Evolutionary conservation across 208 protist species (phyloP), one percentile per base, ranked within the genome.

Genomic region (Trypanosoma melophagium): DNA sequence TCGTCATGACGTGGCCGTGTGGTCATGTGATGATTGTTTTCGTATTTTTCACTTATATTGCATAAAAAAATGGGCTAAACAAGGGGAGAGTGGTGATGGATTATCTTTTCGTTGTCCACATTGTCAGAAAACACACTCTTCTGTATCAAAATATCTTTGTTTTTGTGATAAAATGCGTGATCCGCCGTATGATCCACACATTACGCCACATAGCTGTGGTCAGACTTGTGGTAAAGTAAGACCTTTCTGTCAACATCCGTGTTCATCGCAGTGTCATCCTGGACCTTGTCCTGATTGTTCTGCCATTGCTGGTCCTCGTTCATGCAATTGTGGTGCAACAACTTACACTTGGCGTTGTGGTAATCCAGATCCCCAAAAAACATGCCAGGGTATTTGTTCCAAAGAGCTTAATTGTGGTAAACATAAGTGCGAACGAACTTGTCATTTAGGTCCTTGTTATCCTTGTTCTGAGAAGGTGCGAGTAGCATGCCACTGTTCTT

Each of bases 171-270:
- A 89, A 60, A 53, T 75, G n/a, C 50, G 51, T 2, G 76, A 83
- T 51, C 88, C 88, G 2, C 63, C 72, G 54, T 85, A 84, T 68
- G 79, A 89, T 60, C 83, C 85, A 8, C 76, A 90, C 49, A 51
- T 92, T 41, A 89, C 76, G 0, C 89, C 89, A 9, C 89, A 94
- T 73, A 89, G 79, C n/a, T 94, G 89, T 40, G 89, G 86, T 0
- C 70, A 80, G n/a, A 69, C 40, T 17, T 94, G 89, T 51, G 89
- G 71, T 22, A 76, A 80, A 8, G 24, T 17, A 16, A 66, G 84
- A 3, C 68, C 60, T 10, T 79, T 66, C 57, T 90, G 88, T 60
- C 21, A 65, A 2, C 88, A 94, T 66, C 56, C 58, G 19, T 94
- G 88, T 59, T 47, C 79, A 1, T 38, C 76, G 17, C 88, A 77